Conservation (phyloP, 176 grass and related monocot genomes). For the Cymbopogon citratus region DNA sequence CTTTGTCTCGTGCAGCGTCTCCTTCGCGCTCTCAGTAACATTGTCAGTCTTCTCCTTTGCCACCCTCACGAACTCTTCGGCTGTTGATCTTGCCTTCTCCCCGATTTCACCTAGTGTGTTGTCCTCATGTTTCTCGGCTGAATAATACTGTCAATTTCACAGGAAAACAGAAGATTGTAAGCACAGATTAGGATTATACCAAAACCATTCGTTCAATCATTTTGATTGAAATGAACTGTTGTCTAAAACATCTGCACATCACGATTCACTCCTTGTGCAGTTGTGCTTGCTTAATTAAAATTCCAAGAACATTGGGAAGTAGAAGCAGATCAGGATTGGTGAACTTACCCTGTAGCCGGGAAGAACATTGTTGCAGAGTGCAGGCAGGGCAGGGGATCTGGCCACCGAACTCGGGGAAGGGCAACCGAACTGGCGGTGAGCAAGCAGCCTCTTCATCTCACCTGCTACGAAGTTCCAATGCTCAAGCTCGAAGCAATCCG, state of each 20-base stretch:
- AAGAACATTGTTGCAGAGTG: background rate
- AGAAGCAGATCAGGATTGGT: background rate
- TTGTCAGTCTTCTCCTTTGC: constrained; percentile 80
- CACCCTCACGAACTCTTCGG: constrained; percentile 71
- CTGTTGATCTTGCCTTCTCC: constrained; percentile 69
- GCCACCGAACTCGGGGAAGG: background rate
- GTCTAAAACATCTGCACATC: background rate
- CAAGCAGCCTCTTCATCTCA: constrained; percentile 44
- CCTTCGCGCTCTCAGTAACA: constrained; percentile 38
- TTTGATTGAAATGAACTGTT: background rate
- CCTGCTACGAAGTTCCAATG: background rate
- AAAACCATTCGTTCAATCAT: background rate
- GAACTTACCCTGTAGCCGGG: constrained; percentile 27
- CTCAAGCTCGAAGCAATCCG: background rate
- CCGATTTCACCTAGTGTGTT: constrained; percentile 36
- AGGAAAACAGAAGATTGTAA: background rate
- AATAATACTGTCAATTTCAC: constrained; percentile 18
- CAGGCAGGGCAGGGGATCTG: background rate
- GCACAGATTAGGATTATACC: background rate
- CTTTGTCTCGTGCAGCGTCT: constrained; percentile 51
- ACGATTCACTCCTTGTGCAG: no score
- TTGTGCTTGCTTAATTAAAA: background rate
- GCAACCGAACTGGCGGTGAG: background rate
- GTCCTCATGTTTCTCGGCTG: constrained; percentile 47
- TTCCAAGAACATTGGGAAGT: background rate